Base-by-base conservation (phyloP, 495 filamentous ascomycete species). In the Podospora conica region DNA sequence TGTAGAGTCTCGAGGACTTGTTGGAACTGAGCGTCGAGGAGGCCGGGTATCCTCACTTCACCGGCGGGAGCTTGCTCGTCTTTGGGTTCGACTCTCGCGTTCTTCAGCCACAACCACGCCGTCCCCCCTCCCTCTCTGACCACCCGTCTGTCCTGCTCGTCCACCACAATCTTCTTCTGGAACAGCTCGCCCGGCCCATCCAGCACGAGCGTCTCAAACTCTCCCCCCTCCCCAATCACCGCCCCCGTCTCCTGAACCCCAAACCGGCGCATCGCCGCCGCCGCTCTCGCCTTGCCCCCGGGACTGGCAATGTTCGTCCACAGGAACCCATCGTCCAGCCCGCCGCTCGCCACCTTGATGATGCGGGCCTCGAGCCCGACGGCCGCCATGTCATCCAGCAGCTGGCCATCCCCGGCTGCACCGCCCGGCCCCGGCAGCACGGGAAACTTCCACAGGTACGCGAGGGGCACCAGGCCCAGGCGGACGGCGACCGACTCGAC, bases 191-290 rank as follows among this genome's bases (percentile, higher is more conserved):
- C 65, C 3, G 93, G 94, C 28, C 93, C 95, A 77, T 91, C 86
- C 28, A 98, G 69, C 40, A 93, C 91, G 23, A 98, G 77, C 22
- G 92, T 98, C 82, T 98, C 95, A 79, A 94, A 98, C 81, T 98
- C 95, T 4, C 96, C 95, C 3, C 95, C 95, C 72, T 98, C 95
- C 0, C 96, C 95, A 22, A 97, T 75, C 21, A 94, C 84, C 11
- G 91, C 89, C 0, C 91, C 91, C 55, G 75, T 82, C 57, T 77
- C 83, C 70, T 85, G 80, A 28, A 80, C 79, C 9, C 84, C 84
- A 83, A 94, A 97, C 63, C 88, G 82, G 61, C 77, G 78, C 83
- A 95, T 88, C 4, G 83, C 83, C 66, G 80, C 84, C 40, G 80
- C 79, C 28, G 97, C 70, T 60, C 81, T 80, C 56, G 73, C 76